These are phyloP conservation scores for Verticillium isaacii DNA, from an alignment of 2,329 filamentous ascomycete genomes.

Conservation along the genomic window DNA sequence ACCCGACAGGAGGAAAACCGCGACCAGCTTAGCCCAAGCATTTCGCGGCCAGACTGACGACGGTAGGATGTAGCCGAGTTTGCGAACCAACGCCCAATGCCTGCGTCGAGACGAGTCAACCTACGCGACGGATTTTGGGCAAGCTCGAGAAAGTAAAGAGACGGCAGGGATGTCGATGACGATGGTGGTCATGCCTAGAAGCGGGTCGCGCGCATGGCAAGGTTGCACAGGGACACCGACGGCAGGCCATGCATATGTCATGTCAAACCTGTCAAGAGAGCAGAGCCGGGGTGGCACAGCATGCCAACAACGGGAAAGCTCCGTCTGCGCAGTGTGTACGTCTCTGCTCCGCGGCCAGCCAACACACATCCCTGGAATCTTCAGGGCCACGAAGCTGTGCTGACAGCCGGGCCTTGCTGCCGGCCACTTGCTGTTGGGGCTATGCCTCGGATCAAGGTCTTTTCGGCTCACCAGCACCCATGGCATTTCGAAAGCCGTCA, in stretches of 20 bases:
- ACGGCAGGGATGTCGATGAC: background rate
- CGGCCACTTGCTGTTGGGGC: background rate
- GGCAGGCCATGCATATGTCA: background rate
- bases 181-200: background rate
- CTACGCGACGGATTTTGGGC: background rate
- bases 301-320: background rate
- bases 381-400: background rate
- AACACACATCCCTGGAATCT: background rate
- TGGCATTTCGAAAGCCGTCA: background rate
- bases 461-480: background rate
- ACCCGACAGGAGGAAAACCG: background rate
- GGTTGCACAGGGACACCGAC: background rate
- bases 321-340: background rate
- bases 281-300: background rate
- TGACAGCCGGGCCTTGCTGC: background rate
- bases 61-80: too few species aligned
- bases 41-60: too few species aligned
- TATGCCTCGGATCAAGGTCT: background rate
- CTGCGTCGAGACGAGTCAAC: too few species aligned
- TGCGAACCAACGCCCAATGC: too few species aligned
- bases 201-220: background rate
- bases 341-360: background rate
- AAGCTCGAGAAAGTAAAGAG: background rate
- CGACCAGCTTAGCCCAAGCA: too few species aligned
- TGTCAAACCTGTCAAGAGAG: conserved; percentile 1